These are phyloP conservation scores for Candolleomyces eurysporus DNA, from an alignment of 768 basidiomycete species.

Conservation along the genomic window DNA sequence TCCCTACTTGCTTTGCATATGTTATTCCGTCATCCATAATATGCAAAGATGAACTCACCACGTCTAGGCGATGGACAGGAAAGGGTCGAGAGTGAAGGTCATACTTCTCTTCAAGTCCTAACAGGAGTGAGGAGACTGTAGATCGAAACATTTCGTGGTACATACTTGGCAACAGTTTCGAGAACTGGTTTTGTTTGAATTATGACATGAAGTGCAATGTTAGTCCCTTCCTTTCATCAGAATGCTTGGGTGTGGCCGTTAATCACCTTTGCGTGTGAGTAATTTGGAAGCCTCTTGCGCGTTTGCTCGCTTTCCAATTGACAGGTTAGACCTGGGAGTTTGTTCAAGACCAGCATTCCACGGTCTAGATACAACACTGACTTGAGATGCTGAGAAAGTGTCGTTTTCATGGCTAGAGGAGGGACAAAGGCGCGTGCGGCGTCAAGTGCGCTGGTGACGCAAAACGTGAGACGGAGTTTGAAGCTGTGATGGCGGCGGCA, in stretches of 20 bases:
- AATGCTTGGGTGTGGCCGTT: no score
- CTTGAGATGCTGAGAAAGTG: background rate
- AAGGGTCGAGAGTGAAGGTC: slow-evolving; percentile 29
- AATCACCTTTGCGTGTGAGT: no score
- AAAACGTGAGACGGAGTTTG: no score
- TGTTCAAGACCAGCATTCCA: slow-evolving; percentile 14
- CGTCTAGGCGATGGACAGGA: slow-evolving; percentile 66
- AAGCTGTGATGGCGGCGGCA: no score
- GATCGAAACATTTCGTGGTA: background rate
- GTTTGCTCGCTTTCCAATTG: slow-evolving; percentile 4
- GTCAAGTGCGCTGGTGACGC: no score
- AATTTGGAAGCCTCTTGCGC: background rate
- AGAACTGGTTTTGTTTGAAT: no score
- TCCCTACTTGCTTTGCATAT: slow-evolving; percentile 30
- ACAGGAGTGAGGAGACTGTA: background rate
- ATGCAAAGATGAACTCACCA: slow-evolving; percentile 33
- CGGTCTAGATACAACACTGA: slow-evolving; percentile 12
- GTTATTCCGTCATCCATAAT: background rate
- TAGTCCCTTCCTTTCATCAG: no score
- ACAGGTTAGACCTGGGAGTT: slow-evolving; percentile 14
- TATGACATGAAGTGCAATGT: no score
- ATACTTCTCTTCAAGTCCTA: slow-evolving; percentile 23
- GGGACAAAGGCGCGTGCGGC: background rate
- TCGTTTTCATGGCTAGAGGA: background rate
- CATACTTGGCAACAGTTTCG: no score